phyloP scores from a whole-genome alignment of 2,329 filamentous ascomycete species.

The Tolypocladium nubicola region DNA sequence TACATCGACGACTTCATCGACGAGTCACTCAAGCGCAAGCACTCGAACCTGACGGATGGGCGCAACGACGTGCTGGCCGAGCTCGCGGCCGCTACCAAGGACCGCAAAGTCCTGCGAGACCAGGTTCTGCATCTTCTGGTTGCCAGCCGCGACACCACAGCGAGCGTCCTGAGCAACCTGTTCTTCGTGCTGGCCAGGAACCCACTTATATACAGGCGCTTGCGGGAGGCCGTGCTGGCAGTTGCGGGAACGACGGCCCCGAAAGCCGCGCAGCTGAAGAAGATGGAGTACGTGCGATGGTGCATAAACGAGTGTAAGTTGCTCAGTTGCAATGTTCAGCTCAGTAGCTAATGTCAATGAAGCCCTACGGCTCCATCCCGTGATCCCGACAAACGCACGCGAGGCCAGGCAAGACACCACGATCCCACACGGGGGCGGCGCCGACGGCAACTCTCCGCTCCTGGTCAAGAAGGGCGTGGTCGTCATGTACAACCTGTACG shows the following conservation, averaged over 20 bases:
- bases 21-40: constrained; percentile 14
- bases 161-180: constrained; percentile 29
- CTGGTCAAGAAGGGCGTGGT: constrained; percentile 36
- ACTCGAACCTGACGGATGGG: constrained; percentile 8
- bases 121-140: constrained; percentile 33
- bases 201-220: constrained; percentile 29
- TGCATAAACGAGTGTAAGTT: constrained; percentile 46
- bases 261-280: constrained; percentile 36
- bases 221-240: constrained; percentile 30
- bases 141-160: constrained; percentile 36
- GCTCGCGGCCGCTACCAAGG: constrained; percentile 32
- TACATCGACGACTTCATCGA: constrained; percentile 36
- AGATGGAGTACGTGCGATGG: constrained; percentile 43
- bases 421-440: constrained; percentile 40
- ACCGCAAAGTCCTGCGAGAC: constrained; percentile 27
- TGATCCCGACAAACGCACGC: constrained; percentile 37
- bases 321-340: no score
- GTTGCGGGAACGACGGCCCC: constrained; percentile 23
- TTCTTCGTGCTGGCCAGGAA: constrained; percentile 31
- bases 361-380: constrained; percentile 39
- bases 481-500: constrained; percentile 32
- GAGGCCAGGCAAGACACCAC: constrained; percentile 28
- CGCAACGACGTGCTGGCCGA: constrained; percentile 39
- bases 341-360: neutral
- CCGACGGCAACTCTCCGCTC: constrained; percentile 34